Conservation (phyloP, 176 grass and related monocot species). For the Rhipidocladum racemiflorum region DNA sequence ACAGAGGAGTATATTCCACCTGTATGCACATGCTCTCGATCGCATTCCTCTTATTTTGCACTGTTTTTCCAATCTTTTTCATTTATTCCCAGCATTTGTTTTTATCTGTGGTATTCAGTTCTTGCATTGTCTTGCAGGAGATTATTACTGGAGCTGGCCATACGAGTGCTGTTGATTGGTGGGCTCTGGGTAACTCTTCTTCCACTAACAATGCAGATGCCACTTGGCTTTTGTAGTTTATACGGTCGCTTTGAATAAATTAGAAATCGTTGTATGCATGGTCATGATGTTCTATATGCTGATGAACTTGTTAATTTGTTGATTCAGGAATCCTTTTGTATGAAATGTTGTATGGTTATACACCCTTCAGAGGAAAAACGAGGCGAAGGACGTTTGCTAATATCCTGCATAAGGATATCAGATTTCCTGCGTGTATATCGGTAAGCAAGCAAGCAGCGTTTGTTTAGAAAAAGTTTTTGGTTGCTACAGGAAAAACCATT, state of each 20-base stretch:
- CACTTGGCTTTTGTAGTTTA: background rate
- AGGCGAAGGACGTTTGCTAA: constrained; percentile 92
- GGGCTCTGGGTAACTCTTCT: constrained; percentile 63
- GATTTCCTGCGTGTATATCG: constrained; percentile 68
- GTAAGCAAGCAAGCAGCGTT: constrained; percentile 23
- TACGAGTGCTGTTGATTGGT: constrained; percentile 96
- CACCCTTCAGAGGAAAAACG: constrained; percentile 91
- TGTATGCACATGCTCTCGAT: constrained; percentile 54
- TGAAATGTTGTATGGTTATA: constrained; percentile 97
- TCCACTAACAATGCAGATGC: background rate
- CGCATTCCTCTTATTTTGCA: background rate
- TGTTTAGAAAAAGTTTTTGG: background rate
- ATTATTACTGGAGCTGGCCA: constrained; percentile 85
- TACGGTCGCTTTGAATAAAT: background rate
- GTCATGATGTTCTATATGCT: background rate
- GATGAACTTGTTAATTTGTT: background rate
- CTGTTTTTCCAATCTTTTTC: background rate
- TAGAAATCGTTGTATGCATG: background rate
- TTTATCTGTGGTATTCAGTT: background rate
- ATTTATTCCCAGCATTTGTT: background rate
- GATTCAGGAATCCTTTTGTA: constrained; percentile 74
- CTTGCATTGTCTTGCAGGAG: constrained; percentile 59
- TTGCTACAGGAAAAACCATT: background rate
- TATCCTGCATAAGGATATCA: constrained; percentile 87
- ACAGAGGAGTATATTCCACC: constrained; percentile 97